A percentile compares a stretch with the other conserved stretches of the same genome.
phyloP scores from a whole-genome alignment of 805 yeast species.

The Nematodospora valgi region DNA sequence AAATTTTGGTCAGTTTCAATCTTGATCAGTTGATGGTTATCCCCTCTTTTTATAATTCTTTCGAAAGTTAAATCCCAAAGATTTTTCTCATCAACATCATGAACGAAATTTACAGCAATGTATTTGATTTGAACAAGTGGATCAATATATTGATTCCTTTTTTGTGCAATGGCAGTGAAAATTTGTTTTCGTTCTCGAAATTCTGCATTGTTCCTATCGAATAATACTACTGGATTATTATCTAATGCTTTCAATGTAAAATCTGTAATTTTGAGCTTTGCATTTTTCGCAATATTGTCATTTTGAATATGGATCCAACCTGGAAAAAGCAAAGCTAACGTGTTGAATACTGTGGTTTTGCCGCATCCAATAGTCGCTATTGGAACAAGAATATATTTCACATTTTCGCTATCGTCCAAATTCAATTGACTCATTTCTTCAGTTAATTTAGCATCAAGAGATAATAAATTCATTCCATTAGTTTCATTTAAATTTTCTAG shows the following conservation, averaged over 20 bases:
- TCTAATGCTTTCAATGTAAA: constrained; percentile 34
- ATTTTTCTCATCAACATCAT: constrained; percentile 20
- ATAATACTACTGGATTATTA: constrained; percentile 48
- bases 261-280: constrained; percentile 48
- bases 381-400: constrained; percentile 70
- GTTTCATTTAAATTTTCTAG: constrained; percentile 40
- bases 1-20: constrained; percentile 44
- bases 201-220: constrained; percentile 84
- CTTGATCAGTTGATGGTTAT: constrained; percentile 83
- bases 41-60: constrained; percentile 71
- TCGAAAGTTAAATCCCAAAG: constrained; percentile 52
- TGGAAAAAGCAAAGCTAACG: constrained; percentile 54
- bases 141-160: constrained; percentile 43
- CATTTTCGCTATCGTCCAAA: constrained; percentile 21
- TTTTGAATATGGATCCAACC: constrained; percentile 76
- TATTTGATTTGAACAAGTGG: constrained; percentile 42
- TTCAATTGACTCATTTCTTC: constrained; percentile 9
- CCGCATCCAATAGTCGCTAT: constrained; percentile 95
- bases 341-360: constrained; percentile 76
- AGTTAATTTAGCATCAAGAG: constrained; percentile 36
- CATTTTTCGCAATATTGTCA: constrained; percentile 58
- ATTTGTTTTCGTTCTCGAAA: constrained; percentile 65
- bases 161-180: constrained; percentile 46
- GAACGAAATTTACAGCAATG: constrained; percentile 66
- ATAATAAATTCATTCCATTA: constrained; percentile 57